Percentiles rank a stretch among this genome's conserved stretches.
Conservation (phyloP, 1,284 basidiomycete genomes). For the Sanghuangporus weigelae region DNA sequence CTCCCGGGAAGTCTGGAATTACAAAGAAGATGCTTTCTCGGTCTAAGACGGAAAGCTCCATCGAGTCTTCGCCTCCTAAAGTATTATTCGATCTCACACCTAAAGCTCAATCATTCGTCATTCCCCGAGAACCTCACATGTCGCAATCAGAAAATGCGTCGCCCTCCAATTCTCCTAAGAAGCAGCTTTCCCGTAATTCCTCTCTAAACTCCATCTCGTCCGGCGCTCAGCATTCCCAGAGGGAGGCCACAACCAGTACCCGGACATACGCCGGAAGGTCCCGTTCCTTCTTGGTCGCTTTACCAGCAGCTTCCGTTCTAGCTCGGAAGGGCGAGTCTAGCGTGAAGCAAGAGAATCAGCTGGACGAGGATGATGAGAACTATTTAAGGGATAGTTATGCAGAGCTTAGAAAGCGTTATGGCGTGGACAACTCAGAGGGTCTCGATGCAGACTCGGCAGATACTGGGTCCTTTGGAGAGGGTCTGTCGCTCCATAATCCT, state of each 20-base stretch:
- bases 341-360: constrained; percentile 21
- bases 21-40: constrained; percentile 43
- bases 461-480: constrained; percentile 33
- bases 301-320: constrained; percentile 24
- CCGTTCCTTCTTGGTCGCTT: constrained; percentile 62
- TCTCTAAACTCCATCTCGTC: constrained; percentile 2
- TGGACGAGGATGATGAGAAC: constrained; percentile 36
- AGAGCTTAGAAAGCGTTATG: constrained; percentile 63
- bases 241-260: neutral
- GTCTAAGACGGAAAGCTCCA: constrained; percentile 49
- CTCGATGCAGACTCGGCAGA: constrained; percentile 28
- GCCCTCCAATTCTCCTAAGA: neutral
- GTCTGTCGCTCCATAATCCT: constrained; percentile 56
- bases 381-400: constrained; percentile 64
- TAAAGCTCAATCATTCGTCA: constrained; percentile 36
- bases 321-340: constrained; percentile 20
- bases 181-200: neutral
- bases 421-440: constrained; percentile 66
- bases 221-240: constrained; percentile 10
- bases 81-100: constrained; percentile 21
- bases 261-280: constrained; percentile 70
- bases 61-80: constrained; percentile 30
- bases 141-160: constrained; percentile 13
- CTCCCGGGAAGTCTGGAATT: constrained; percentile 23
- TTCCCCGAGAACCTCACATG: constrained; percentile 18